Base-by-base conservation (phyloP, 1,139 yeast species). In the Kodamaea arcana region DNA sequence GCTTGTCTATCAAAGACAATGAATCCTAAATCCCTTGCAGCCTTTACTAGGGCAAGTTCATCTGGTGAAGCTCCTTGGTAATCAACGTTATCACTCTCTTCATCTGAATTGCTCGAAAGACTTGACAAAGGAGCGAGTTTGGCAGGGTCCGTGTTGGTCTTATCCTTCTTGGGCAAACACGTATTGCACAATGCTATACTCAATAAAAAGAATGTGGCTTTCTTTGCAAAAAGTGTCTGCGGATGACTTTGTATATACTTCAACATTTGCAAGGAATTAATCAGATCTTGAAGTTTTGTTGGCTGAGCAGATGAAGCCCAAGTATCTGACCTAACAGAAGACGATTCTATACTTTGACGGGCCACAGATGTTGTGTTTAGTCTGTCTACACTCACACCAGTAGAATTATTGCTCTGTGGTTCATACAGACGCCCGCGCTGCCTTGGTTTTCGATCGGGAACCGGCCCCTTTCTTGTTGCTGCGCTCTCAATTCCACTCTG, bases 61-160 rank as follows among this genome's bases (percentile, higher is more conserved):
- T 92, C 98, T 0, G 98, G 98, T 0, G 97, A 90, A 0, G 97
- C 80, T 0, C 97, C 87, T 54, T 88, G 97, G 50, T 90, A 94
- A 31, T 75, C 78, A 15, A 88, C 73, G 29, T 65, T 64, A 16
- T 65, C 75, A 32, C 74, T 82, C 5, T 27, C 25, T 12, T 32
- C 33, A 1, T 35, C 34, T 15, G 32, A 28, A 24, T 29, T 32
- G 21, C 31, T 30, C 2, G 43, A 29, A n/a, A 39, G 23, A 9
- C 30, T 34, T 11, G 18, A 30, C 9, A 6, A 27, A 3, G 42
- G 33, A 3, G 30, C 24, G n/a, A 20, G 17, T 5, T 6, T 17
- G 7, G 15, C 11, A 10, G 18, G 29, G 22, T 5, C 16, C 4
- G 13, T 28, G 6, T 27, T 8, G 8, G 31, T 7, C 5, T 14